Percentiles rank a stretch among this genome's conserved stretches.
phyloP scores from a whole-genome alignment of 2,329 filamentous ascomycete species.

The Aspergillus carbonarius region DNA sequence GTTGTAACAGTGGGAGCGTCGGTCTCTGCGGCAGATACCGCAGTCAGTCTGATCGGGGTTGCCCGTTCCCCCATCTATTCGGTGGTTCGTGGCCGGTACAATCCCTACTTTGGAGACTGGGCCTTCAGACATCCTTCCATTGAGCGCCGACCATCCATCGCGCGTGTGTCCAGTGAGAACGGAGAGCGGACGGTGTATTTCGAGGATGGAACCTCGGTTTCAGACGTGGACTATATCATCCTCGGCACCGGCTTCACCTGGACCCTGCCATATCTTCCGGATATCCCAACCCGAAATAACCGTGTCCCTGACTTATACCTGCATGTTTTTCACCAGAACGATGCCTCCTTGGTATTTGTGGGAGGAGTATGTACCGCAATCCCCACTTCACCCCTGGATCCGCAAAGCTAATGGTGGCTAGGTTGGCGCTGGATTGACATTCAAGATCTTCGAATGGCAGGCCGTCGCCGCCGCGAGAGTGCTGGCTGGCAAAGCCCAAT shows the following conservation, averaged over 20 bases:
- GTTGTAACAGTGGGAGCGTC: slow-evolving; percentile 64
- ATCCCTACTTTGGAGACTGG: slow-evolving; percentile 57
- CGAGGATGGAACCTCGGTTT: slow-evolving; percentile 53
- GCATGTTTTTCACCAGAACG: slow-evolving; percentile 37
- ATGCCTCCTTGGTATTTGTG: slow-evolving; percentile 35
- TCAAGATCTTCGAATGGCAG: slow-evolving; percentile 70
- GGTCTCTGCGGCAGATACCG: slow-evolving; percentile 64
- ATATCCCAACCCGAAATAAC: slow-evolving; percentile 41
- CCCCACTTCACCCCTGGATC: background rate
- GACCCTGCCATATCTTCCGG: slow-evolving; percentile 61
- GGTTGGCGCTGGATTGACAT: slow-evolving; percentile 53
- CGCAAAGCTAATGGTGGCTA: slow-evolving; percentile 21
- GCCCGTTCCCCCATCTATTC: slow-evolving; percentile 53
- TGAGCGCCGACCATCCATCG: slow-evolving; percentile 28
- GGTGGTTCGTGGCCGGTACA: slow-evolving; percentile 54
- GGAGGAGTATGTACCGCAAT: slow-evolving; percentile 44
- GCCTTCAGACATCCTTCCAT: slow-evolving; percentile 61
- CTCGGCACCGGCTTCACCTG: slow-evolving; percentile 68
- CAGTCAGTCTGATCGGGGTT: slow-evolving; percentile 51
- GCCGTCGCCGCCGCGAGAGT: slow-evolving; percentile 61
- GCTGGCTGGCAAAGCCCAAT: slow-evolving; percentile 53
- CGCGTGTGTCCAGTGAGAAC: slow-evolving; percentile 39
- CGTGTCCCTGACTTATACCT: slow-evolving; percentile 37
- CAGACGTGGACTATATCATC: slow-evolving; percentile 61
- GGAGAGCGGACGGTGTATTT: slow-evolving; percentile 54